Conservation (phyloP, 148 eudicot species). For the Silene conica region DNA sequence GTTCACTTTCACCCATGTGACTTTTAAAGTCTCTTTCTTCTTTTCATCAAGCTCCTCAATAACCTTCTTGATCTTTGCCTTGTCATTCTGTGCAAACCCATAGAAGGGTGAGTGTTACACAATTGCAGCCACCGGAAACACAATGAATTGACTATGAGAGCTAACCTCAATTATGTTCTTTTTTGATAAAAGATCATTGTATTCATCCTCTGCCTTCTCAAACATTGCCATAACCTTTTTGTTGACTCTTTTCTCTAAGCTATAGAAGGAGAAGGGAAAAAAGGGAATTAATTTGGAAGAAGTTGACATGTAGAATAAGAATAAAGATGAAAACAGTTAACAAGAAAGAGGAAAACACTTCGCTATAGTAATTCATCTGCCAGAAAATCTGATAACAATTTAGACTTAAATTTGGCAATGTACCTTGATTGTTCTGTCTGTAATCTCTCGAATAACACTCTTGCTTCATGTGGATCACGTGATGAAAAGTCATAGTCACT, state of each 20-base stretch:
- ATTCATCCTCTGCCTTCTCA: constrained; percentile 98
- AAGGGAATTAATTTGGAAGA: not conserved
- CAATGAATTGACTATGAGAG: constrained; percentile 11
- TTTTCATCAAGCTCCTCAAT: constrained; percentile 98
- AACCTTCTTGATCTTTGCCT: constrained; percentile 87
- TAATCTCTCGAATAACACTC: constrained; percentile 58
- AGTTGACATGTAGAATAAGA: not conserved
- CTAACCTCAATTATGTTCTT: constrained; percentile 93
- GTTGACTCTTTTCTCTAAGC: constrained; percentile 96
- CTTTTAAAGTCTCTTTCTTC: constrained; percentile 93
- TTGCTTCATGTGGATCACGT: constrained; percentile 70
- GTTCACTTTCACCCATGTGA: constrained; percentile 93
- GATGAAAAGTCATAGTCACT: constrained; percentile 87
- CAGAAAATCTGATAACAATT: not conserved
- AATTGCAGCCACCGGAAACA: not conserved
- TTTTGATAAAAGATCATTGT: constrained; percentile 78
- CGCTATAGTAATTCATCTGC: constrained; percentile 58
- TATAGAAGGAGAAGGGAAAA: constrained; percentile 14
- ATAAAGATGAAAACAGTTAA: not conserved
- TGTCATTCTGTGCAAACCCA: constrained; percentile 61
- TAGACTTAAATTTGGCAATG: not conserved
- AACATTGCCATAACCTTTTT: constrained; percentile 97
- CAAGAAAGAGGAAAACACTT: not conserved
- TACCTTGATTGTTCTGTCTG: constrained; percentile 87
- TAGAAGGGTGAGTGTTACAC: not conserved